Conservation (phyloP, 306 rosid species). For the Vigna reflexopilosa region DNA sequence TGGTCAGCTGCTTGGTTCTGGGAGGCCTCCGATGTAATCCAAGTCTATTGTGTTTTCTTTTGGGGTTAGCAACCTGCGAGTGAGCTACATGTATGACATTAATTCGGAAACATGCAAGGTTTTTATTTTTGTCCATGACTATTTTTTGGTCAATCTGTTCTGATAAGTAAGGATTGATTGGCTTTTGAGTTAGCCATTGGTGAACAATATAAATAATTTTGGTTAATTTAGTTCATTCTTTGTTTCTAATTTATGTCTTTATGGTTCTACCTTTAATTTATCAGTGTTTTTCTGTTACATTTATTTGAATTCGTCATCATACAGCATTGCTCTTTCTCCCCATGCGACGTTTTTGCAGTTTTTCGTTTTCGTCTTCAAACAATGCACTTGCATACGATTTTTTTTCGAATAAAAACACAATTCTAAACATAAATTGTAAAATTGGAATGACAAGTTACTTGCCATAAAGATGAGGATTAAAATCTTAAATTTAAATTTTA, state of each 20-base stretch:
- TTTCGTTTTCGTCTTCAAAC: too few species aligned
- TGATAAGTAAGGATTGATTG: constrained; percentile 35
- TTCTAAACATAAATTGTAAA: too few species aligned
- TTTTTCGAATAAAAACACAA: too few species aligned
- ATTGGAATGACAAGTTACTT: too few species aligned
- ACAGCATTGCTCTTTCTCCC: too few species aligned
- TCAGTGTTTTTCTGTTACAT: too few species aligned
- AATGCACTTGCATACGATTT: too few species aligned
- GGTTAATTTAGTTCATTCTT: constrained; percentile 13
- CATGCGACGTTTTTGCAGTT: too few species aligned
- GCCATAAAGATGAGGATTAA: too few species aligned
- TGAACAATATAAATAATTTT: constrained; percentile 40
- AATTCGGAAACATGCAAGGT: constrained; percentile 32
- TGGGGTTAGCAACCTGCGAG: not conserved
- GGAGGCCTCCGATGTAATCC: constrained; percentile 71
- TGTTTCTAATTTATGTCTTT: not conserved
- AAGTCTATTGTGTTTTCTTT: constrained; percentile 16
- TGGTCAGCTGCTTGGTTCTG: constrained; percentile 86
- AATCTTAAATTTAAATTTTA: too few species aligned
- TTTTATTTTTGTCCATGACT: constrained; percentile 36
- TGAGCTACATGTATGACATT: not conserved
- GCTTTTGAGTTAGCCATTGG: constrained; percentile 32
- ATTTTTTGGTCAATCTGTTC: constrained; percentile 34
- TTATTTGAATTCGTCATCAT: too few species aligned
- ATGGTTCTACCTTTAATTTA: too few species aligned